Percentiles rank a stretch among this genome's conserved stretches.
phyloP scores from a whole-genome alignment of 2,329 filamentous ascomycete species.

The Verticillium longisporum region DNA sequence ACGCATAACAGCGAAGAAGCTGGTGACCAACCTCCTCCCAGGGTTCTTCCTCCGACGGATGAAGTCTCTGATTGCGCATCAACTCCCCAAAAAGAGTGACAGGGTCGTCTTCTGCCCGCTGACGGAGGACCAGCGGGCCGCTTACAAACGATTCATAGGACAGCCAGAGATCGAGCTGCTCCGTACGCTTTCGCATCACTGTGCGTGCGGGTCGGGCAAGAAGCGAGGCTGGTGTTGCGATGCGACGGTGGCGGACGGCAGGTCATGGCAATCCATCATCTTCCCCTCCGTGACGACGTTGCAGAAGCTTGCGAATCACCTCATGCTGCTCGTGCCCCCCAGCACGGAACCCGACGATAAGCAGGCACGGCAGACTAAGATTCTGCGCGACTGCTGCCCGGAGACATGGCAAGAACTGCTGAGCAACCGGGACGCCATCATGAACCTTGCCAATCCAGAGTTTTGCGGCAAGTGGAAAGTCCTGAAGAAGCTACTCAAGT shows the following conservation, averaged over 20 bases:
- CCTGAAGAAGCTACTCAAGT: constrained; percentile 74
- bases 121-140: constrained; percentile 70
- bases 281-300: constrained; percentile 80
- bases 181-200: constrained; percentile 58
- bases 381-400: constrained; percentile 68
- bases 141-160: constrained; percentile 77
- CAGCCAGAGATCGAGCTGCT: constrained; percentile 66
- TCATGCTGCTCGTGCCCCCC: constrained; percentile 77
- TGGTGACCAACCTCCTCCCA: constrained; percentile 82
- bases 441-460: constrained; percentile 76
- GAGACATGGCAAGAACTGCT: constrained; percentile 70
- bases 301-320: constrained; percentile 85
- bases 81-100: constrained; percentile 91
- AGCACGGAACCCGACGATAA: constrained; percentile 60
- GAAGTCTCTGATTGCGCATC: constrained; percentile 86
- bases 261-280: constrained; percentile 67
- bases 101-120: constrained; percentile 92
- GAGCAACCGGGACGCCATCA: constrained; percentile 66
- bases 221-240: constrained; percentile 80
- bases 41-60: constrained; percentile 87
- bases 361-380: constrained; percentile 68
- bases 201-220: constrained; percentile 61
- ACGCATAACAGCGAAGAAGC: constrained; percentile 72
- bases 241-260: constrained; percentile 49
- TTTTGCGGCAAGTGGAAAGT: constrained; percentile 98